Evolutionary conservation across 192 early-diverging fungal genomes (phyloP).

Genomic region (Dissophora globulifera): DNA sequence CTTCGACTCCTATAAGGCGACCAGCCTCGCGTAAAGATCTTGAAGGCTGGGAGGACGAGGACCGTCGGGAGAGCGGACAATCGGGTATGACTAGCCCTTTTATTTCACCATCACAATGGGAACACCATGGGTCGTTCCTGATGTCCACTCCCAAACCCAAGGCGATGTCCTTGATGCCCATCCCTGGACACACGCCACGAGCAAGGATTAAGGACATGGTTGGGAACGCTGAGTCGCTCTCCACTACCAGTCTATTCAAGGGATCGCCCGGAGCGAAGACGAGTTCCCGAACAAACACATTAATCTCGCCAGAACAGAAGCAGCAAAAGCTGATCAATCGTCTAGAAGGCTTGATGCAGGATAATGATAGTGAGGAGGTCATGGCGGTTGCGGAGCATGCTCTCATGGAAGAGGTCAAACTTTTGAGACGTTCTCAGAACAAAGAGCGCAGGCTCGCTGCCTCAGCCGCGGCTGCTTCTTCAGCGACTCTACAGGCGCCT

Average conservation of each 20-base stretch:
- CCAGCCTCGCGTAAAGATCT: constrained; percentile 16
- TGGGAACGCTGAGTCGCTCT: too few relatives aligned
- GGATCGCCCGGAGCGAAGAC: constrained; percentile 13
- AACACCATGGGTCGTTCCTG: neutral
- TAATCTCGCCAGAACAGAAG: constrained; percentile 21
- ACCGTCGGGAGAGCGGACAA: constrained; percentile 10
- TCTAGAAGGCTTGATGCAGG: constrained; percentile 41
- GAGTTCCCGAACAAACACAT: neutral
- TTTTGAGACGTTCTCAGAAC: constrained; percentile 25
- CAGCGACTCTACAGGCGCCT: neutral
- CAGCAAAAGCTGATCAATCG: constrained; percentile 29
- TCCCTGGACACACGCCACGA: constrained; percentile 9
- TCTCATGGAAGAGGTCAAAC: constrained; percentile 23
- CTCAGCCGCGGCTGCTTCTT: neutral
- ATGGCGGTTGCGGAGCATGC: constrained; percentile 40
- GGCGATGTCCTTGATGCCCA: neutral
- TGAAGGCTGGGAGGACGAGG: constrained; percentile 49
- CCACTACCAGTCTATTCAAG: too few relatives aligned
- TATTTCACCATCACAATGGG: constrained; percentile 29
- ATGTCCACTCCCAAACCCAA: constrained; percentile 25
- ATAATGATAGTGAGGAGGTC: constrained; percentile 21
- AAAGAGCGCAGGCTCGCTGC: constrained; percentile 21
- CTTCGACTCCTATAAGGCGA: constrained; percentile 15
- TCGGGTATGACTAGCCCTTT: constrained; percentile 17
- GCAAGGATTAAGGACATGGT: constrained; percentile 26